A percentile compares a stretch with the other conserved stretches of the same genome.
Conservation (phyloP, 2,329 filamentous ascomycete species). For the Aspergillus ochraceus region DNA sequence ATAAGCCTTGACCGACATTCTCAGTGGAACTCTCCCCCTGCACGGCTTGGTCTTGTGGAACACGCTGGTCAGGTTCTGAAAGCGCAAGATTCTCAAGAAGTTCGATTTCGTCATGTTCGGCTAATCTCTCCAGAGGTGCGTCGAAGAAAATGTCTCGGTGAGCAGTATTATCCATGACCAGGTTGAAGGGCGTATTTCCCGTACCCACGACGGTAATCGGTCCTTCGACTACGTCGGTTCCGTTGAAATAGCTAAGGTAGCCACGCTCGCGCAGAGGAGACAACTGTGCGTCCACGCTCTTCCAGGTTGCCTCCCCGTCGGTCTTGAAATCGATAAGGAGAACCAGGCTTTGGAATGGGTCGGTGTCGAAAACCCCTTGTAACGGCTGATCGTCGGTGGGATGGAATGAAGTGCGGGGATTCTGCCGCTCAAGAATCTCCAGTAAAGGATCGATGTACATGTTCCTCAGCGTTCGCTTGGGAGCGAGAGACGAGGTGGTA, state of each 20-base stretch:
- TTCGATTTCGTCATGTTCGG: constrained; percentile 17
- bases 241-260: constrained; percentile 55
- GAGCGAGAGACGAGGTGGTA: constrained; percentile 47
- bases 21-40: constrained; percentile 8
- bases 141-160: constrained; percentile 59
- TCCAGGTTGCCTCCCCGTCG: constrained; percentile 39
- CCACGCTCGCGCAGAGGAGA: constrained; percentile 48
- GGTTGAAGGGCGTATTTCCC: constrained; percentile 53
- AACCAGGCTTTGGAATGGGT: constrained; percentile 50
- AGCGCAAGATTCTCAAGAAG: background rate
- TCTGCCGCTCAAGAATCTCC: constrained; percentile 51
- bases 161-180: constrained; percentile 46
- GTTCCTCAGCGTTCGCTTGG: constrained; percentile 48
- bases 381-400: constrained; percentile 26
- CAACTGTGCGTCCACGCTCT: constrained; percentile 44
- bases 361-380: constrained; percentile 53
- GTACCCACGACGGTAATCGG: constrained; percentile 56
- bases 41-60: background rate
- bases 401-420: constrained; percentile 43
- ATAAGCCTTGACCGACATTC: constrained; percentile 47
- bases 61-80: background rate
- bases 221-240: constrained; percentile 40
- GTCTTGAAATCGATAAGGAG: constrained; percentile 56
- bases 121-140: constrained; percentile 48
- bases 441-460: constrained; percentile 57